phyloP scores from a whole-genome alignment of 2,329 filamentous ascomycete genomes.

The Xylaria sp. region DNA sequence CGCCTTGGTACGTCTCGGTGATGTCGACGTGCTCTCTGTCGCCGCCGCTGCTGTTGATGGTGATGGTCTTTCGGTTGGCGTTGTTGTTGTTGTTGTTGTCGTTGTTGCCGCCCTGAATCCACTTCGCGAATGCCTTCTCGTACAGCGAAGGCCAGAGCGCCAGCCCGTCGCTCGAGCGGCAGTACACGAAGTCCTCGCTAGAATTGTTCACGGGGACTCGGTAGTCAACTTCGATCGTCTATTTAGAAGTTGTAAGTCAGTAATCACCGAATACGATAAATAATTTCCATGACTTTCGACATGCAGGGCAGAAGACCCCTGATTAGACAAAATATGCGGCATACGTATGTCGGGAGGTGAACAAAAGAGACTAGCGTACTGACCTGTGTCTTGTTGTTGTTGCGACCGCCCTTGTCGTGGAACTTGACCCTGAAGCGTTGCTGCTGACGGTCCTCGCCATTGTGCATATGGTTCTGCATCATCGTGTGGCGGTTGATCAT shows the following conservation, averaged over 20 bases:
- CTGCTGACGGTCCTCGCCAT: constrained; percentile 39
- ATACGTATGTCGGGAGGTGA: background rate
- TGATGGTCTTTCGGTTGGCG: background rate
- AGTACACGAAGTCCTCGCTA: constrained; percentile 56
- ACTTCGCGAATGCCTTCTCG: constrained; percentile 61
- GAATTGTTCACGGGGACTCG: constrained; percentile 58
- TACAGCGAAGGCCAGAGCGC: constrained; percentile 60
- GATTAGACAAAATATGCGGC: too few species aligned
- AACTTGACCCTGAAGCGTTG: constrained; percentile 51
- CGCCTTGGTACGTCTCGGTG: constrained; percentile 55
- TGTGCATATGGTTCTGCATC: constrained; percentile 35
- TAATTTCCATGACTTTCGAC: too few species aligned
- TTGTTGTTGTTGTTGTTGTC: constrained; percentile 7
- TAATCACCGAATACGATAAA: background rate
- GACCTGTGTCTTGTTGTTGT: constrained; percentile 52
- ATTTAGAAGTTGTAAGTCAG: background rate
- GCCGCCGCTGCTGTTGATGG: background rate
- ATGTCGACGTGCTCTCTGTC: constrained; percentile 52
- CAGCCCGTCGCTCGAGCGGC: constrained; percentile 54
- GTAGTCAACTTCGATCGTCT: constrained; percentile 56
- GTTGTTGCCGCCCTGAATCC: constrained; percentile 49
- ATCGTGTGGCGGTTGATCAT: constrained; percentile 52
- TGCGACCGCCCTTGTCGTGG: constrained; percentile 58
- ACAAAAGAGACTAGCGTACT: background rate
- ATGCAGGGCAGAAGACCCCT: too few species aligned